A percentile compares a stretch with the other conserved stretches of the same genome.
These are phyloP conservation scores for Lagenidium sp. DNA, from an alignment of 352 stramenopile genomes.

Conservation along the genomic window DNA sequence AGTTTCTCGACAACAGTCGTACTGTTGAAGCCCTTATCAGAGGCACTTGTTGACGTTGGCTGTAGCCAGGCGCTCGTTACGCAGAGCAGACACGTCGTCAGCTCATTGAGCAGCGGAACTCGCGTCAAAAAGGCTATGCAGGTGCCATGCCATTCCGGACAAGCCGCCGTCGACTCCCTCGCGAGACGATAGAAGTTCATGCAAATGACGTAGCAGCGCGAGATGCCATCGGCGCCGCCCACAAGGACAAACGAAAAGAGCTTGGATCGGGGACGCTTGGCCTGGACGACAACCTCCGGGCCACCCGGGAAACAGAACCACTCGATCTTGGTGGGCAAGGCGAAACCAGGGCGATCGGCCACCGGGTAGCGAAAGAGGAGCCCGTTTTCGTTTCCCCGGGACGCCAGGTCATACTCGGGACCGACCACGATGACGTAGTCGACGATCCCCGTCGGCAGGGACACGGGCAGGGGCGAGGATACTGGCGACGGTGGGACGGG, in stretches of 20 bases:
- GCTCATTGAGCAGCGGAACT: conserved; percentile 45
- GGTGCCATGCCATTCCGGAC: conserved; percentile 53
- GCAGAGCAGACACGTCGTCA: conserved; percentile 40
- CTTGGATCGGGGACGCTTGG: conserved; percentile 31
- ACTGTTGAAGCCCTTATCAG: too few relatives aligned
- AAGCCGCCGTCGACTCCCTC: too few relatives aligned
- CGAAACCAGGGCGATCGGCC: conserved; percentile 42
- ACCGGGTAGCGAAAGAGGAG: conserved; percentile 59
- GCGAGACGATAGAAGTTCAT: conserved; percentile 57
- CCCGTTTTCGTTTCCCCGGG: conserved; percentile 26
- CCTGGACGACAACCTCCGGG: conserved; percentile 42
- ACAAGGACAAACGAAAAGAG: conserved; percentile 78
- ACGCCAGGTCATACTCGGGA: not conserved
- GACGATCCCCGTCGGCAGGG: conserved; percentile 48
- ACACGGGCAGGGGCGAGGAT: conserved; percentile 13
- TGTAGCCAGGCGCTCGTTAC: conserved; percentile 46
- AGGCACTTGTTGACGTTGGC: not conserved
- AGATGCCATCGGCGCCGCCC: conserved; percentile 62
- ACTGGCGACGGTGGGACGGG: conserved; percentile 9
- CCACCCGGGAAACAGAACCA: conserved; percentile 84
- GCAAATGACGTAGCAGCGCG: conserved; percentile 58
- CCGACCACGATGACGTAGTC: conserved; percentile 78
- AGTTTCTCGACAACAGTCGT: conserved; percentile 18
- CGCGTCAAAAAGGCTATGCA: conserved; percentile 71
- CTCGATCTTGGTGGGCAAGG: conserved; percentile 80